Base-by-base conservation (phyloP, 1,284 basidiomycete species). In the Schizophyllum amplum region DNA sequence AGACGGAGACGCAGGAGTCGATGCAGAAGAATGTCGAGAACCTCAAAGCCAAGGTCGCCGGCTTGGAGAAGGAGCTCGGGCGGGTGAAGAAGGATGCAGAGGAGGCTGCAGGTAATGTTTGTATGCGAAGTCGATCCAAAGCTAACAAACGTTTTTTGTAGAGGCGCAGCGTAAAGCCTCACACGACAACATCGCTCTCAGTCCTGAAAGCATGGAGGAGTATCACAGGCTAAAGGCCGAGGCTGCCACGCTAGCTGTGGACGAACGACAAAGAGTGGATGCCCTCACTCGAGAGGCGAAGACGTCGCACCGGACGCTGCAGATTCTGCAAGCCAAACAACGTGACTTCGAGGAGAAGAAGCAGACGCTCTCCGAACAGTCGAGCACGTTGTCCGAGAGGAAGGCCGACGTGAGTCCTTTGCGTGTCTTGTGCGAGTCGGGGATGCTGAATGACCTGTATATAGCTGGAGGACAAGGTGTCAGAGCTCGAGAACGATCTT, bases 181-280 rank as follows among this genome's bases (percentile, higher is more conserved):
- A 15, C 81, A 87, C 62, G 75, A 84, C 51, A 94, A 92, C 51
- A 74, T 92, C 49, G 86, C 88, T 0, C 75, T 99, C 4, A 90
- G 83, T 58, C 87, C 92, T 65, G 87, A 90, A 56, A 92, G 88
- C 64, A 74, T 98, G 9, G 86, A 88, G 52, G 90, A 97, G 66
- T 99, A 99, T 71, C 87, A 89, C 46, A 74, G 80, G 66, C 74
- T 97, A 48, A 93, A 93, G 75, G 84, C 86, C 0, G 74, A 79
- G 23, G 88, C 93, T 5, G 90, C 86, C 60, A 73, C 87, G 1
- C 80, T 88, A 48, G 94, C 91, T 0, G 85, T 94, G 0, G 81
- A 87, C 33, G 94, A 98, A 69, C 88, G 97, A 1, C 93, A 97
- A 67, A 78, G 86, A 22, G 79, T 97, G 4, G 92, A 95, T 62